Base-by-base conservation (phyloP, 192 early-diverging fungal species). In the Backusella morwellensis region DNA sequence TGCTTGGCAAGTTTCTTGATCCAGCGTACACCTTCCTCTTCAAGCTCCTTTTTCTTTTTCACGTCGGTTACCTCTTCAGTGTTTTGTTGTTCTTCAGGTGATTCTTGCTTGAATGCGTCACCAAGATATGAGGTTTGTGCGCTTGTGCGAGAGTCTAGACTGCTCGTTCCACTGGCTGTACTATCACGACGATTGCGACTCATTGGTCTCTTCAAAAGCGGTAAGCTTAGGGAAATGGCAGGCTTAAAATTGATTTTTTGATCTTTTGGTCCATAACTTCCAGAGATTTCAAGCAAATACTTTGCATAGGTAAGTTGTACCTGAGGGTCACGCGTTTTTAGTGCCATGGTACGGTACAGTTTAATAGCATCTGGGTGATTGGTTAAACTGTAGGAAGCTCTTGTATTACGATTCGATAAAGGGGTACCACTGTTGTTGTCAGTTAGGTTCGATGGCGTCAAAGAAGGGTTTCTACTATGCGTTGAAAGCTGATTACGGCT, bases 271-370 rank as follows among this genome's bases (percentile, higher is more conserved):
- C 77, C 72, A 35, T 77, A 82, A 34, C 72, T 47, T 17, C 86
- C 85, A 44, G 89, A 88, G 63, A 91, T 89, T 82, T 92, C 85
- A 35, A 95, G 77, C 68, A 95, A 80, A 75, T 91, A 95, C 81
- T 92, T 92, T 76, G 93, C 93, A 84, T 90, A 95, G 54, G 90
- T 88, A 41, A 93, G 26, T 85, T 95, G 93, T 70, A 92, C 89
- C 21, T 85, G 79, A 35, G 89, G 82, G 80, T 95, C 93, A 75
- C 93, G 89, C 41, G 92, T 92, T 81, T 92, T 94, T 83, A 88
- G 88, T 17, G 92, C 93, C 40, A 89, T 89, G 44, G 94, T 92
- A 5, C 93, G 89, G 73, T 94, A 95, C 77, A 88, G 89, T 72
- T 87, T 84, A 59, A 93, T 73, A 17, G 81, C 78, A 0, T 76